phyloP scores from a whole-genome alignment of 31 red algal species.

The Porphyra umbilicalis region DNA sequence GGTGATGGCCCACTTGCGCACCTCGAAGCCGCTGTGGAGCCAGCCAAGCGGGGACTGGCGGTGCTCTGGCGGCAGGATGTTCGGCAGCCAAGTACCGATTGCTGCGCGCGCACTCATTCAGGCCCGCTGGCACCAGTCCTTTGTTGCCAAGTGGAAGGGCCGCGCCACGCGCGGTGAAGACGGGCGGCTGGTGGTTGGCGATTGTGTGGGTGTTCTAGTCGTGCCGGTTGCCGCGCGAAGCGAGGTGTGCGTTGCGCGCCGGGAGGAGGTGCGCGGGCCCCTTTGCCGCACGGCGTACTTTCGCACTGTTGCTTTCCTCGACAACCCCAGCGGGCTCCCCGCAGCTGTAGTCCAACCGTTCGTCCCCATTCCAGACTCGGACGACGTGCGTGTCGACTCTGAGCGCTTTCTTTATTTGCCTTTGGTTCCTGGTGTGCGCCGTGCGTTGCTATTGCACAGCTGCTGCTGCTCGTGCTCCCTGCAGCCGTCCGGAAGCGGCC shows the following conservation, averaged over 20 bases:
- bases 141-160: background rate
- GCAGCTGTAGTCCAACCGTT: background rate
- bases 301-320: background rate
- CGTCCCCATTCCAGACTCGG: background rate
- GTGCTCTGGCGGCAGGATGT: background rate
- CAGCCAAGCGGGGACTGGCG: background rate
- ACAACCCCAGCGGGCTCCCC: background rate
- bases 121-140: background rate
- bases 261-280: background rate
- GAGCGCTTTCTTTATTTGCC: background rate
- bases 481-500: background rate
- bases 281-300: background rate
- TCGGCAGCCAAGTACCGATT: background rate
- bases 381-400: background rate
- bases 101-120: background rate
- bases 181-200: background rate
- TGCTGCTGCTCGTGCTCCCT: background rate
- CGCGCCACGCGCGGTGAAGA: too few relatives aligned
- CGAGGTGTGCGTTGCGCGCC: background rate
- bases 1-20: background rate
- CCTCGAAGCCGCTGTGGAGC: background rate
- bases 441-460: background rate
- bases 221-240: background rate
- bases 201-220: background rate
- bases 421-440: background rate